Percentiles rank a stretch among this genome's conserved stretches.
phyloP scores from a whole-genome alignment of 352 stramenopile genomes.

The Aphanomyces astaci region DNA sequence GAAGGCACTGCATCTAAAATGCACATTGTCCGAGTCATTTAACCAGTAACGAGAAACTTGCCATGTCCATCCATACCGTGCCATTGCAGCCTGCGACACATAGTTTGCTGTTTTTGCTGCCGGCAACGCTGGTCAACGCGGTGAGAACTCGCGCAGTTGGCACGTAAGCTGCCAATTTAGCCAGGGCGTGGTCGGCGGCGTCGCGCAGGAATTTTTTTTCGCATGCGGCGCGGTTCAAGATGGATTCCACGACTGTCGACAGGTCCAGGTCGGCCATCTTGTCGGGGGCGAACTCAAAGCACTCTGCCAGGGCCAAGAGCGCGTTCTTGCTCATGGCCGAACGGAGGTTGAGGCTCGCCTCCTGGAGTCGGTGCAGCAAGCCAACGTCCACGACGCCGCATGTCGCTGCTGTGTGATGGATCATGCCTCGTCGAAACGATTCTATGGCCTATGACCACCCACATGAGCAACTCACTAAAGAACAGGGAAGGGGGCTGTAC shows the following conservation, averaged over 20 bases:
- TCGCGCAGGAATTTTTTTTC: slow-evolving; percentile 72
- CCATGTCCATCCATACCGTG: neutral
- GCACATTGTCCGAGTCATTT: neutral
- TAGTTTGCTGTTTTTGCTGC: slow-evolving; percentile 54
- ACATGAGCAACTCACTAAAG: neutral
- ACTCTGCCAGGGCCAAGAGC: slow-evolving; percentile 49
- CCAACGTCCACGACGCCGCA: slow-evolving; percentile 23
- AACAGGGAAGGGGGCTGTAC: slow-evolving; percentile 20
- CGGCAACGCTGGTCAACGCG: slow-evolving; percentile 34
- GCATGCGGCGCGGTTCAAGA: slow-evolving; percentile 55
- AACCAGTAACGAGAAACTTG: neutral
- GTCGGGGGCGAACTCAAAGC: slow-evolving; percentile 34
- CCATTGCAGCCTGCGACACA: slow-evolving; percentile 25
- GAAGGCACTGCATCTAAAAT: slow-evolving; percentile 11
- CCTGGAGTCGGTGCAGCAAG: slow-evolving; percentile 32
- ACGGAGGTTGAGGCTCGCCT: slow-evolving; percentile 54
- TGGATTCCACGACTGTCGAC: slow-evolving; percentile 34
- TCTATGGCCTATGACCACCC: slow-evolving; percentile 32
- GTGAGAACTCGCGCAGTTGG: slow-evolving; percentile 38
- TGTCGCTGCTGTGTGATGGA: slow-evolving; percentile 36
- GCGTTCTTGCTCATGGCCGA: slow-evolving; percentile 66
- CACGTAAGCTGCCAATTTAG: slow-evolving; percentile 36
- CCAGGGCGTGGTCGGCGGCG: slow-evolving; percentile 33
- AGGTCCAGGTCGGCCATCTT: neutral
- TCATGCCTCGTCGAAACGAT: slow-evolving; percentile 39